These are phyloP conservation scores for Backusella circina DNA, from an alignment of 192 early-diverging fungal genomes.

Conservation along the genomic window DNA sequence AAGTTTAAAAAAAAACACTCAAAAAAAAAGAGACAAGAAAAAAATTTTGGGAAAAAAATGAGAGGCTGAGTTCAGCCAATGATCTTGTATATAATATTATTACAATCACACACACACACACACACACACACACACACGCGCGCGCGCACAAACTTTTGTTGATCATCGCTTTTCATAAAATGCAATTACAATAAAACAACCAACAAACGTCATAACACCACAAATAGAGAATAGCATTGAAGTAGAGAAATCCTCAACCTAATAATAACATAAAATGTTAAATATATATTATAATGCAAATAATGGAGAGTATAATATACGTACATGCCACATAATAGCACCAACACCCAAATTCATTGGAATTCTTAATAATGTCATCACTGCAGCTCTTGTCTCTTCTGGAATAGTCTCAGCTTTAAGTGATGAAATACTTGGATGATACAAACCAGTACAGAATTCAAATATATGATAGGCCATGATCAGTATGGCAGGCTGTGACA, in stretches of 20 bases:
- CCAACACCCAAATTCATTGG: conserved; percentile 60
- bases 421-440: conserved; percentile 51
- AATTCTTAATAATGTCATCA: conserved; percentile 59
- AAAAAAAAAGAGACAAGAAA: not conserved
- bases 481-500: conserved; percentile 6
- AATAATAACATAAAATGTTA: not conserved
- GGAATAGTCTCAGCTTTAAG: conserved; percentile 51
- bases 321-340: conserved; percentile 43
- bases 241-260: conserved; percentile 34
- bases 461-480: conserved; percentile 48
- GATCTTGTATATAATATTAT: not conserved
- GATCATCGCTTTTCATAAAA: not conserved
- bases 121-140: not conserved
- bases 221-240: conserved; percentile 50
- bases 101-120: not conserved
- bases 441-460: conserved; percentile 53
- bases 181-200: conserved; percentile 13
- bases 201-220: conserved; percentile 40
- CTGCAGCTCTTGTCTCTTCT: conserved; percentile 51
- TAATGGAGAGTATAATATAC: not conserved
- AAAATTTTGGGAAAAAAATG: not conserved
- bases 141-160: not conserved
- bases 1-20: not conserved
- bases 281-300: not conserved
- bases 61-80: conserved; percentile 7